These are phyloP conservation scores for Glebionis coronaria DNA, from an alignment of 129 eudicot species.

Conservation along the genomic window DNA sequence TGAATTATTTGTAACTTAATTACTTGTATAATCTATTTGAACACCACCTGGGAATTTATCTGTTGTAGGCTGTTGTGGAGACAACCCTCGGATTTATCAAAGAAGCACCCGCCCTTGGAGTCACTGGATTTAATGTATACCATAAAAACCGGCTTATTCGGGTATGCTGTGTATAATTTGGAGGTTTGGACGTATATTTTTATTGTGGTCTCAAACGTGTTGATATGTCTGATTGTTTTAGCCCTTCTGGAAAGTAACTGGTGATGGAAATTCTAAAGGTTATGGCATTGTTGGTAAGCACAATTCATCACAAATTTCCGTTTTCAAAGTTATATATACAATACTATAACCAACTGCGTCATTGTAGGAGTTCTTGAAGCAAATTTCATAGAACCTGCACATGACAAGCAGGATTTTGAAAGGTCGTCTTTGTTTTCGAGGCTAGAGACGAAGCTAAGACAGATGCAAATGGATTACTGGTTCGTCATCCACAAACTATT, in stretches of 20 bases:
- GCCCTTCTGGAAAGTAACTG: conserved; percentile 97
- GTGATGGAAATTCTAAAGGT: conserved; percentile 76
- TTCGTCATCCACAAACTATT: conserved; percentile 18
- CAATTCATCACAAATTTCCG: background rate
- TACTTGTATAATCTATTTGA: too few species aligned
- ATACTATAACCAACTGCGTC: background rate
- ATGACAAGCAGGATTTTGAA: conserved; percentile 98
- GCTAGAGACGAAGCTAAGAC: conserved; percentile 73
- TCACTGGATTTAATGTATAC: conserved; percentile 83
- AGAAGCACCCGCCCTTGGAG: conserved; percentile 67
- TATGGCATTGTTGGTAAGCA: conserved; percentile 76
- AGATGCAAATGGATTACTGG: conserved; percentile 92
- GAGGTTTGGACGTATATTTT: background rate
- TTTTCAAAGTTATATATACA: background rate
- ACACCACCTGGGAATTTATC: background rate
- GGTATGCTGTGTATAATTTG: conserved; percentile 41
- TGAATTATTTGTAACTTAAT: background rate
- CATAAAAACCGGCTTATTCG: conserved; percentile 95
- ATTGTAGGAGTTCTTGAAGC: conserved; percentile 91
- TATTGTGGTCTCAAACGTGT: background rate
- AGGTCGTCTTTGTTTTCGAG: conserved; percentile 64
- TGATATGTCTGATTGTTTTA: conserved; percentile 27
- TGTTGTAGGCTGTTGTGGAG: conserved; percentile 59
- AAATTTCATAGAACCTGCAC: conserved; percentile 96
- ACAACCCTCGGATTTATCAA: conserved; percentile 84